Evolutionary conservation across 495 filamentous ascomycete species (phyloP).

Genomic region (Aspergillus kassunensis): DNA sequence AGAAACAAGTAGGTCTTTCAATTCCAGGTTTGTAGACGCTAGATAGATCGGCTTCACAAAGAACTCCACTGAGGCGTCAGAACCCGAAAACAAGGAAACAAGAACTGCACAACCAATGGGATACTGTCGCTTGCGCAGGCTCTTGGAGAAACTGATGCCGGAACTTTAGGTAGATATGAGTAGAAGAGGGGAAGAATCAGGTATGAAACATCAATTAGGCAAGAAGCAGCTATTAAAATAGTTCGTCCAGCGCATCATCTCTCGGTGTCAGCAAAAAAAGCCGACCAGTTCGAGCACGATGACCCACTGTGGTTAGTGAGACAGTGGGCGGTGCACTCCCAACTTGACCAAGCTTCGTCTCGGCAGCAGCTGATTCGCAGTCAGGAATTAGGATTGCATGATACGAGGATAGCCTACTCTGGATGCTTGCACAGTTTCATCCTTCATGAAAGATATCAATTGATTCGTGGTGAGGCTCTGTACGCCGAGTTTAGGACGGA

Average conservation of each 20-base stretch:
- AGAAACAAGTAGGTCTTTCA: too few relatives aligned
- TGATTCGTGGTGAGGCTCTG: neutral
- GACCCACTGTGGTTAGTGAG: neutral
- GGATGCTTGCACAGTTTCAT: neutral
- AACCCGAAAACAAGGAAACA: neutral
- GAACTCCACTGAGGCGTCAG: constrained; percentile 1
- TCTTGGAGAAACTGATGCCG: neutral
- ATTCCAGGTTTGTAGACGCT: too few relatives aligned
- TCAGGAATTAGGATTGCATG: neutral
- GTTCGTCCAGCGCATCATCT: constrained; percentile 12
- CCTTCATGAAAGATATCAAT: neutral
- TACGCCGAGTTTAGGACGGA: neutral
- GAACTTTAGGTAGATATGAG: neutral
- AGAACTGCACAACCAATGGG: neutral
- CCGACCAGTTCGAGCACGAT: neutral
- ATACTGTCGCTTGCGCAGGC: neutral
- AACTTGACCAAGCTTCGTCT: constrained; percentile 1
- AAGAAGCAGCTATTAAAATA: constrained; percentile 9
- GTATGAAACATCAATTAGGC: constrained; percentile 13
- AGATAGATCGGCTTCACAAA: neutral
- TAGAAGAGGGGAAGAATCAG: neutral
- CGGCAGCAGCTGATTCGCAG: neutral
- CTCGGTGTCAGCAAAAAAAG: neutral
- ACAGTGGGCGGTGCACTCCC: constrained; percentile 1
- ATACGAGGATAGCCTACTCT: neutral